Base-by-base conservation (phyloP, 768 basidiomycete genomes). In the Leccinellum rugosiceps region DNA sequence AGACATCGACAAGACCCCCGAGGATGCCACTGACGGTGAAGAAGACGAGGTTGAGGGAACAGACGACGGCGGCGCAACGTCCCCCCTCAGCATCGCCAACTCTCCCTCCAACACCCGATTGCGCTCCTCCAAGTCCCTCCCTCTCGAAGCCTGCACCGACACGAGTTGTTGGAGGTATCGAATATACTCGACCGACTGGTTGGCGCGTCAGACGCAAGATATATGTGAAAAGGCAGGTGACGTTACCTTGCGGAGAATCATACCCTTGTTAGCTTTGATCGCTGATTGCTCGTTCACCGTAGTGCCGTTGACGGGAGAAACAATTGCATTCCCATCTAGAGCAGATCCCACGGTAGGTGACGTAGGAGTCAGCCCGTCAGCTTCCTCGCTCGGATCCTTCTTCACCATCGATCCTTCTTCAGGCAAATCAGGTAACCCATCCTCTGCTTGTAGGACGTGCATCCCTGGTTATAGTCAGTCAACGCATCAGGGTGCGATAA, bases 251-350 rank as follows among this genome's bases (percentile, higher is more conserved):
- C 90, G 72, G 46, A 96, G 73, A 44, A 96, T 94, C 86, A 95
- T 91, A 32, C 94, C 93, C 78, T 96, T 96, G 75, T 96, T 95
- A 26, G 93, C 93, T 68, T 95, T 95, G 53, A 91, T 87, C 30
- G 80, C 78, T 19, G 71, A 72, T 19, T 75, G 76, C 31, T 78
- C 77, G 21, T 7, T 53, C 4, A 19, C 17, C 0, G 15, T 2
- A 7, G 4, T 51, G 8, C 71, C 73, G 25, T 25, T 63, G 19
- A 35, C 59, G 48, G 34, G 26, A 15, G 52, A 32, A 13, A 54
- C 53, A 8, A 35, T 58, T 6, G 6, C 10, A 21, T 49, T 52
- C 3, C 55, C 61, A n/a, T 61, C 63, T 11, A 51, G 47, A 10
- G 56, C 15, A 3, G 62, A 21, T 46, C 17, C 49, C n/a, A 58